A percentile compares a stretch with the other conserved stretches of the same genome.
phyloP scores from a whole-genome alignment of 441 rosid genomes.

The Syzygium syzygioides region DNA sequence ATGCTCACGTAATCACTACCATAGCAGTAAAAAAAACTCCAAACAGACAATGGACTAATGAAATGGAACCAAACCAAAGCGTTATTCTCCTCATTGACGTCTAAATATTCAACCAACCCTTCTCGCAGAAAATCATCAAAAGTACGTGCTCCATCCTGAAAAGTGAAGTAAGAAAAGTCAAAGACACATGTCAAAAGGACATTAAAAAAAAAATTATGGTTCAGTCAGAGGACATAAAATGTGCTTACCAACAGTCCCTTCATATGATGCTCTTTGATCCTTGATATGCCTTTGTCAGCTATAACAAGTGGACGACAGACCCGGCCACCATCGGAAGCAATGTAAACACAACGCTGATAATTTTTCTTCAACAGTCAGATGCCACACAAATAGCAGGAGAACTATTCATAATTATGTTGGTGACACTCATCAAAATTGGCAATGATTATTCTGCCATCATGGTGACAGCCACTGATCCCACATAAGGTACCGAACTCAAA shows the following conservation, averaged over 20 bases:
- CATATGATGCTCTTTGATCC: conserved; percentile 92
- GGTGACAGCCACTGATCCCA: neutral
- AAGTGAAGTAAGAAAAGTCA: conserved; percentile 13
- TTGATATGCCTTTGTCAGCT: conserved; percentile 89
- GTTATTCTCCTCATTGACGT: conserved; percentile 98
- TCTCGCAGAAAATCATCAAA: conserved; percentile 89
- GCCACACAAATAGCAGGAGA: neutral
- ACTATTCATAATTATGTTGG: neutral
- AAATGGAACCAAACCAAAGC: conserved; percentile 60
- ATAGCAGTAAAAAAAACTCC: neutral
- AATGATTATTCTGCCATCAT: neutral
- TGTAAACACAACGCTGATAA: conserved; percentile 70
- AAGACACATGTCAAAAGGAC: conserved; percentile 3
- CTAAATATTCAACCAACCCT: conserved; percentile 93
- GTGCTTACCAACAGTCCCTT: conserved; percentile 71
- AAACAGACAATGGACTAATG: neutral
- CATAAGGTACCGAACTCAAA: neutral
- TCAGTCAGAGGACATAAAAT: conserved; percentile 2
- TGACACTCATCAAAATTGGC: neutral
- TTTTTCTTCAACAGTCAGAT: neutral
- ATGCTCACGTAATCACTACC: conserved; percentile 1
- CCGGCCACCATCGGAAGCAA: conserved; percentile 99
- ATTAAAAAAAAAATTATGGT: neutral
- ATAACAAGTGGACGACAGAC: conserved; percentile 99
- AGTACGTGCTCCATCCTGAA: conserved; percentile 83